A percentile compares a stretch with the other conserved stretches of the same genome.
These are phyloP conservation scores for Puccinellia tenuiflora DNA, from an alignment of 176 grass and related monocot species.

Conservation along the genomic window DNA sequence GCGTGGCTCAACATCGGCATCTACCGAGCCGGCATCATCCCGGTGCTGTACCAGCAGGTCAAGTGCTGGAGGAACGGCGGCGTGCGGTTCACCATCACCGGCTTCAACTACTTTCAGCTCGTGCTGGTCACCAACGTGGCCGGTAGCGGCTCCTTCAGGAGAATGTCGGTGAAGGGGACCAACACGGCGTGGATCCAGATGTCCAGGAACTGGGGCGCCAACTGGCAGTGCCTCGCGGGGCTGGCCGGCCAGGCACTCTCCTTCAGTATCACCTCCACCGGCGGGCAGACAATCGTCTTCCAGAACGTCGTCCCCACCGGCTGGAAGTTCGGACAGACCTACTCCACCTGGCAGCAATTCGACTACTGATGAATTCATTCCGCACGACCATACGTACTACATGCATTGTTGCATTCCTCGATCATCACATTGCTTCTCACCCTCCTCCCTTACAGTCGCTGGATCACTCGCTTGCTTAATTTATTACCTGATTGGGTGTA, in stretches of 20 bases:
- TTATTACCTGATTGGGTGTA: no score
- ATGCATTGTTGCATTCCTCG: no score
- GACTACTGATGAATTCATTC: conserved; percentile 11
- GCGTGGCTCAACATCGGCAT: conserved; percentile 35
- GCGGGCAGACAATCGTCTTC: conserved; percentile 31
- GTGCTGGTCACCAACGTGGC: conserved; percentile 44
- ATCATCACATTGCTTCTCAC: no score
- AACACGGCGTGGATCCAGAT: conserved; percentile 24
- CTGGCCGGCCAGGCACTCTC: conserved; percentile 25
- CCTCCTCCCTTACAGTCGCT: no score
- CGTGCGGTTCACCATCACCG: conserved; percentile 37
- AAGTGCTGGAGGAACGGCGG: conserved; percentile 32
- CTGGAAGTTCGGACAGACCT: conserved; percentile 59
- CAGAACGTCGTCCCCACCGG: conserved; percentile 8
- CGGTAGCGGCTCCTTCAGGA: conserved; percentile 18
- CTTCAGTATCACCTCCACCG: conserved; percentile 38
- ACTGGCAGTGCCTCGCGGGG: not conserved
- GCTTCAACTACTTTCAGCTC: conserved; percentile 42
- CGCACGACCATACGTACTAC: no score
- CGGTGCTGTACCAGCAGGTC: conserved; percentile 35
- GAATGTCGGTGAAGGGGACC: conserved; percentile 21
- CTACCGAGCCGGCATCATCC: conserved; percentile 33
- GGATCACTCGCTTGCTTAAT: no score
- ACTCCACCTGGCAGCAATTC: conserved; percentile 22
- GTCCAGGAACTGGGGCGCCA: conserved; percentile 53